These are phyloP conservation scores for Jamesozyma hellenica DNA, from an alignment of 805 yeast species.

Conservation along the genomic window DNA sequence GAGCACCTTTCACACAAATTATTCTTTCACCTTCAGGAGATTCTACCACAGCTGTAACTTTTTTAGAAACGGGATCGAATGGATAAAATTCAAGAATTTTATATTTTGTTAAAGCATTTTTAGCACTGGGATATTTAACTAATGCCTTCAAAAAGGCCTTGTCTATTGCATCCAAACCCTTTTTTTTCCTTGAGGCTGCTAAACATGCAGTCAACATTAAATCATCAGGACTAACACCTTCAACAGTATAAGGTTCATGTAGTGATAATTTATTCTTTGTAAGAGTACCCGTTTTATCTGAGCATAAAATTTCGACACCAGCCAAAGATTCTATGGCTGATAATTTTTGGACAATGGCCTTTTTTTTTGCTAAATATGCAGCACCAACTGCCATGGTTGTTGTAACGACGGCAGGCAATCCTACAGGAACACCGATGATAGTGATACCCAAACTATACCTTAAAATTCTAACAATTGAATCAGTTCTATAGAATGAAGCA, in stretches of 20 bases:
- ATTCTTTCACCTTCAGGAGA: conserved; percentile 93
- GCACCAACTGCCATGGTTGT: conserved; percentile 99
- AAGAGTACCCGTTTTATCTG: conserved; percentile 96
- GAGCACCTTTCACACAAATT: conserved; percentile 95
- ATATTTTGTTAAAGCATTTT: conserved; percentile 84
- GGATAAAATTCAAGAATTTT: conserved; percentile 93
- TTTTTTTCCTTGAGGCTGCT: conserved; percentile 96
- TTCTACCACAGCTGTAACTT: conserved; percentile 88
- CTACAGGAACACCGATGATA: conserved; percentile 96
- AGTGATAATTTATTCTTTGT: conserved; percentile 93
- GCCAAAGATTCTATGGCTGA: conserved; percentile 96
- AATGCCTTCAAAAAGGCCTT: conserved; percentile 91
- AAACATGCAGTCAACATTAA: conserved; percentile 94
- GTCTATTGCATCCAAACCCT: conserved; percentile 96
- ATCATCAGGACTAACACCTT: conserved; percentile 92
- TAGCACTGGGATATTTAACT: conserved; percentile 81
- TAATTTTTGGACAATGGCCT: conserved; percentile 92
- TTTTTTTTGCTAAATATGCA: conserved; percentile 93
- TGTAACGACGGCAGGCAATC: conserved; percentile 97
- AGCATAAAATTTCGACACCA: conserved; percentile 95
- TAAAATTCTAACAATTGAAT: conserved; percentile 73
- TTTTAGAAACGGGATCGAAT: conserved; percentile 95
- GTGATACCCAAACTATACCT: conserved; percentile 91
- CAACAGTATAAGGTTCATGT: conserved; percentile 95
- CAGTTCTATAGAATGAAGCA: conserved; percentile 88